Conservation (phyloP, 2,329 filamentous ascomycete genomes). For the Cytospora schulzeri region DNA sequence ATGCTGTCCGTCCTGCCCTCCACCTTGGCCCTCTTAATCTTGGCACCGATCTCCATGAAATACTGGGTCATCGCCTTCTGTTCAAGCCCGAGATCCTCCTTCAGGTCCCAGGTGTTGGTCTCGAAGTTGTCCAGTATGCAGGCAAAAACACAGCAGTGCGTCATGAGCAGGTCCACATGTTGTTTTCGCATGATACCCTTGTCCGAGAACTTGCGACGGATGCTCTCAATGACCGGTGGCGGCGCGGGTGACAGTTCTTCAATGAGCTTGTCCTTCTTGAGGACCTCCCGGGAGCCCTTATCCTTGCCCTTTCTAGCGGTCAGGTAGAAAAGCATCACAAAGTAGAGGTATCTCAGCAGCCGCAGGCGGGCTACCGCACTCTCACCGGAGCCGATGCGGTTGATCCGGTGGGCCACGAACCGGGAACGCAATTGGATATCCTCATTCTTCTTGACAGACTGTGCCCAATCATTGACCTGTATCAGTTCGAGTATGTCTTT, state of each 20-base stretch:
- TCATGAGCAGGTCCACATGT: slow-evolving; percentile 71
- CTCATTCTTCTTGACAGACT: slow-evolving; percentile 61
- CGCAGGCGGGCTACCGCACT: slow-evolving; percentile 56
- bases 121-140: slow-evolving; percentile 74
- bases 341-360: slow-evolving; percentile 62
- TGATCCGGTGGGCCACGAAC: slow-evolving; percentile 67
- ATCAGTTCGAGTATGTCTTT: slow-evolving; percentile 67
- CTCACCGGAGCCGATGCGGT: slow-evolving; percentile 54
- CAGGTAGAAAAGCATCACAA: slow-evolving; percentile 57
- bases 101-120: slow-evolving; percentile 69
- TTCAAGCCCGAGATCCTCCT: slow-evolving; percentile 72
- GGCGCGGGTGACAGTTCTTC: slow-evolving; percentile 59
- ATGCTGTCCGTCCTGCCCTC: slow-evolving; percentile 58
- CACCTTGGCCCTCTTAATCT: slow-evolving; percentile 61
- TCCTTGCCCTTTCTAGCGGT: slow-evolving; percentile 49
- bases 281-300: slow-evolving; percentile 54
- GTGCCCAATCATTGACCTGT: slow-evolving; percentile 74
- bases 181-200: slow-evolving; percentile 68
- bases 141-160: slow-evolving; percentile 71
- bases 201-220: slow-evolving; percentile 70
- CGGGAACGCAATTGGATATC: slow-evolving; percentile 59
- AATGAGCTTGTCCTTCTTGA: slow-evolving; percentile 62
- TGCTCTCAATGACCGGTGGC: slow-evolving; percentile 64
- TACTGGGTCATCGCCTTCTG: slow-evolving; percentile 71
- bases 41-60: slow-evolving; percentile 75